phyloP scores from a whole-genome alignment of 2,329 filamentous ascomycete genomes.

The Trichoderma sp. region DNA sequence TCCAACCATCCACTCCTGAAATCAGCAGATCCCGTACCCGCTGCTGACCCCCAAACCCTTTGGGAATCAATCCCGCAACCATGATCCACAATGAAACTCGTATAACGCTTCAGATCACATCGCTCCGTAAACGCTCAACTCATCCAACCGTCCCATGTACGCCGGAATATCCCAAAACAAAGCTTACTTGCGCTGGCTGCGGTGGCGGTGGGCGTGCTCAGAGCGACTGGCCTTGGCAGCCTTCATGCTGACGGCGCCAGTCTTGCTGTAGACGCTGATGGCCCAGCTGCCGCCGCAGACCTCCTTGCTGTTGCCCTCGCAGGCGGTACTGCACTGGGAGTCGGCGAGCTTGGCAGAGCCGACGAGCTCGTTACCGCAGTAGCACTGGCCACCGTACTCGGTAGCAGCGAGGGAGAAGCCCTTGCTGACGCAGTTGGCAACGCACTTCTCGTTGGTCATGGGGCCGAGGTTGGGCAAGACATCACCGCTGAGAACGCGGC shows the following conservation, averaged over 20 bases:
- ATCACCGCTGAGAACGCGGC: slow-evolving; percentile 46
- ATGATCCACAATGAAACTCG: slow-evolving; percentile 3
- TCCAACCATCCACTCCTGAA: slow-evolving; percentile 18
- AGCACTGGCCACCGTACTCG: slow-evolving; percentile 58
- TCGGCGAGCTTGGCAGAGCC: slow-evolving; percentile 49
- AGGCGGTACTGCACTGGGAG: slow-evolving; percentile 47
- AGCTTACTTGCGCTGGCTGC: slow-evolving; percentile 37
- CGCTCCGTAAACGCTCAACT: not conserved
- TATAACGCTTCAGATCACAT: slow-evolving; percentile 21
- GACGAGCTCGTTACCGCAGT: slow-evolving; percentile 47
- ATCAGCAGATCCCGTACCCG: slow-evolving; percentile 28
- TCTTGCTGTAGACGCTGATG: slow-evolving; percentile 49
- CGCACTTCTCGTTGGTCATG: slow-evolving; percentile 51
- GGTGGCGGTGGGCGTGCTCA: slow-evolving; percentile 43
- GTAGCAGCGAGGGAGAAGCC: slow-evolving; percentile 52
- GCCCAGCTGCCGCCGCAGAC: slow-evolving; percentile 55
- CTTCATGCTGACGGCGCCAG: slow-evolving; percentile 38
- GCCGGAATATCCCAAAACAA: not conserved
- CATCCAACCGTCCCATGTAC: not conserved
- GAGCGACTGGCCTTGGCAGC: slow-evolving; percentile 40
- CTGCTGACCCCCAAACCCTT: not conserved
- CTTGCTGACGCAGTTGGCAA: slow-evolving; percentile 49
- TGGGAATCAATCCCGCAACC: not conserved
- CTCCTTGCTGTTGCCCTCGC: slow-evolving; percentile 51
- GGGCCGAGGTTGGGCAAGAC: slow-evolving; percentile 46